Base-by-base conservation (phyloP, 495 filamentous ascomycete species). In the Parmelia sp. region DNA sequence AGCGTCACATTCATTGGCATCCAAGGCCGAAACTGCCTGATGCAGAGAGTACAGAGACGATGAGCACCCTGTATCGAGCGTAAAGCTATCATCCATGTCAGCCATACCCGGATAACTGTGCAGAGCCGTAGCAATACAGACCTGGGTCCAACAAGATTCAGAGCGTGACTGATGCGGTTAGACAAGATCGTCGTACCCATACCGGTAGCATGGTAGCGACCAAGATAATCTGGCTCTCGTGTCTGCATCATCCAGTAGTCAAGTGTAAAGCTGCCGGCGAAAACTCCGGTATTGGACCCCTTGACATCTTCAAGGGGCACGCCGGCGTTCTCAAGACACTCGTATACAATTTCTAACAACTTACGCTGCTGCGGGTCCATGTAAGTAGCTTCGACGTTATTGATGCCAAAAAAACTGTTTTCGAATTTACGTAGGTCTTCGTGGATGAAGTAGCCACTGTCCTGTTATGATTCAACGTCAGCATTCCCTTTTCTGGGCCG, bases 301-400 rank as follows among this genome's bases (percentile, higher is more conserved):
- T n/a, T n/a, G n/a, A n/a, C n/a, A n/a, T n/a, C n/a, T n/a, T n/a
- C n/a, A n/a, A 70, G 49, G 11, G 66, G 56, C 29, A 69, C 62
- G 21, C 70, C 70, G 17, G 68, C 61, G 12, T 74, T 76, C 60
- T 84, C 80, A 42, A 84, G 66, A 1, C 79, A 80, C 65, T 82
- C 81, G 64, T 81, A 83, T 12, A 78, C 77, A 21, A 79, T 77
- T 64, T 84, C 80, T 31, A 85, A 76, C 23, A 78, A 57, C 57
- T 84, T 65, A 15, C 81, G 74, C 58, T 84, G 82, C 70, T 83
- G 36, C 36, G 36, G 36, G 36, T 37, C 36, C 36, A 37, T 37
- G 36, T 37, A 37, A 37, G 53, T 57, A 42, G 51, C 83, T 69
- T 44, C 82, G 64, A 67, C 60, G 69, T 53, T 69, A 49, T 19